Conservation (phyloP, 768 basidiomycete genomes). For the Trametes punicea region DNA sequence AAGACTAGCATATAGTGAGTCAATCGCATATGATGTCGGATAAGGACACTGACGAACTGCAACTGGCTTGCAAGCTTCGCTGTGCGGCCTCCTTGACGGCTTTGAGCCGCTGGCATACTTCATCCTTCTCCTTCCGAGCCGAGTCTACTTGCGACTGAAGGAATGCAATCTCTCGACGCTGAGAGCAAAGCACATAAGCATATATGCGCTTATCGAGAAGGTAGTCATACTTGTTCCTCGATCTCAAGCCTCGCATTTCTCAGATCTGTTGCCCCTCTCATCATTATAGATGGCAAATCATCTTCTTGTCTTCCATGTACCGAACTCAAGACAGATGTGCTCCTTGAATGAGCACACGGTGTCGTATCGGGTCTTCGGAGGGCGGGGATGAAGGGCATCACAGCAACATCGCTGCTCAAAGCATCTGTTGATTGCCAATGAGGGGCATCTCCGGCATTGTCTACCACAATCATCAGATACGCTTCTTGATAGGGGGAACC, state of each 20-base stretch:
- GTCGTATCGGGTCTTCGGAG: not conserved
- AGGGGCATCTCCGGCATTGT: not conserved
- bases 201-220: not conserved
- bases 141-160: constrained; percentile 24
- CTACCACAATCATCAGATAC: too few species aligned
- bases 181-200: not conserved
- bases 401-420: not conserved
- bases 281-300: constrained; percentile 30
- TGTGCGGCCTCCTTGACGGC: constrained; percentile 26
- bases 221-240: constrained; percentile 24
- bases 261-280: constrained; percentile 28
- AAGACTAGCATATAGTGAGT: constrained; percentile 20
- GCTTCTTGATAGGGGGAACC: not conserved
- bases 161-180: constrained; percentile 26
- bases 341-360: constrained; percentile 17
- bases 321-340: constrained; percentile 25
- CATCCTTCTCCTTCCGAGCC: constrained; percentile 25
- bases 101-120: constrained; percentile 22
- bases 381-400: not conserved
- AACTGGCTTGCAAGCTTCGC: constrained; percentile 23
- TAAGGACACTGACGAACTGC: constrained; percentile 17
- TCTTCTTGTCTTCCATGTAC: constrained; percentile 21
- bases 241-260: constrained; percentile 25
- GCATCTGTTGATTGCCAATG: not conserved
- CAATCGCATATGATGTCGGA: not conserved